Evolutionary conservation across 768 basidiomycete genomes (phyloP), one percentile per base, ranked within the genome.

Genomic region (Rickenella mellea): DNA sequence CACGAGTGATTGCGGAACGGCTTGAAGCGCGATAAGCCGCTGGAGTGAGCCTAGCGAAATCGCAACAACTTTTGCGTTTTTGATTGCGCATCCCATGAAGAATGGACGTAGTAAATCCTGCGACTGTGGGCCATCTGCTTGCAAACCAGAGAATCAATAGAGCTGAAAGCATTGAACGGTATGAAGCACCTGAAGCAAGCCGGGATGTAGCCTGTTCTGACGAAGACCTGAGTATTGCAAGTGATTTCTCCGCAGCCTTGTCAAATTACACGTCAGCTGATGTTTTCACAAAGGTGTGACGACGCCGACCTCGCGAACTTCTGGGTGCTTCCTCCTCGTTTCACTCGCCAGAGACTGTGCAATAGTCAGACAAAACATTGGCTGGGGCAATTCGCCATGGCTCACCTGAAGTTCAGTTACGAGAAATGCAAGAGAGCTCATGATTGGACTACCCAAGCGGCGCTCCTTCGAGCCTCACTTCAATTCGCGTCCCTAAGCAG

Each of bases 21-120:
- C 89, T 59, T 82, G 83, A 44, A 92, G 73, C 4, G 83, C 70
- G 43, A 96, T 92, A 46, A 98, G 71, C 31, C 94, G 78, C 57
- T 96, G 92, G 15, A 97, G 71, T 0, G 90, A 91, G 31, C 90
- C 84, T 0, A 97, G 75, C 6, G 87, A 85, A 49, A 97, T 91
- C 1, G 87, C 85, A 33, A 97, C 82, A 41, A 97, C 85, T 71
- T 98, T 98, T 2, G 86, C 79, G 52, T 90, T 90, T 63, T 84
- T 89, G 4, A 90, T 96, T 22, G 83, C 80, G 51, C 91, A 92
- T 37, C 91, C 91, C 80, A 94, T 88, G 55, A 92, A 90, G 1
- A 97, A 80, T 0, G 94, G 94, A 37, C 77, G 70, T 15, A 94
- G 71, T 20, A 96, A 70, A 46, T 84, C 83, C 33, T 84, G 78